Percentiles rank a stretch among this genome's conserved stretches.
Conservation (phyloP, 176 grass and related monocot species). For the Secale cereale region DNA sequence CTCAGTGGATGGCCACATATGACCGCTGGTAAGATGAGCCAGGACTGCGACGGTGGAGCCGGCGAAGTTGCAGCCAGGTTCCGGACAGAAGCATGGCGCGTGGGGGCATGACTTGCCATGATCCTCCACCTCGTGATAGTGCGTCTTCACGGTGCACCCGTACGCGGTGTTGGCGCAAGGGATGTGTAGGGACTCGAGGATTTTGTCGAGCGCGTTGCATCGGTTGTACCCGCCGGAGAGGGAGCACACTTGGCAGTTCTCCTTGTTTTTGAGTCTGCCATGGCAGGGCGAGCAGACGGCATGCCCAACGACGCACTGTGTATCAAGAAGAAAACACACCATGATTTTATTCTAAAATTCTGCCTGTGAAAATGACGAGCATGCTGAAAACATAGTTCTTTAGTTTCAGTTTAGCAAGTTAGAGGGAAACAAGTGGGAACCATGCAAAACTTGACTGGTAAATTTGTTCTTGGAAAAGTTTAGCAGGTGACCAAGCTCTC, state of each 20-base stretch:
- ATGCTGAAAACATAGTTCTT: background rate
- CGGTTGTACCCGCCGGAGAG: background rate
- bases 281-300: background rate
- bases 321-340: too few relatives aligned
- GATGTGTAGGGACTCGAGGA: background rate
- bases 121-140: background rate
- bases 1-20: background rate
- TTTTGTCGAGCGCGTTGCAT: background rate
- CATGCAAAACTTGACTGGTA: background rate
- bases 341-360: too few relatives aligned
- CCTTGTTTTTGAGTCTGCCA: background rate
- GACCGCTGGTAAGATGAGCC: background rate
- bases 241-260: background rate
- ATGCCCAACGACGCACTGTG: background rate
- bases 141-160: background rate
- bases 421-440: background rate
- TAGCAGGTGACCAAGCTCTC: too few relatives aligned
- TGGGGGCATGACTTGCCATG: background rate
- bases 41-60: background rate
- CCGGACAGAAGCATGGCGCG: background rate
- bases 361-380: background rate
- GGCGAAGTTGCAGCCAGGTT: background rate
- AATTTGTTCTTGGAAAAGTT: background rate
- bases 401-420: background rate
- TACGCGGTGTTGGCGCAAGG: background rate